Evolutionary conservation across 2,329 filamentous ascomycete genomes (phyloP).

Genomic region (Alternaria triticina): DNA sequence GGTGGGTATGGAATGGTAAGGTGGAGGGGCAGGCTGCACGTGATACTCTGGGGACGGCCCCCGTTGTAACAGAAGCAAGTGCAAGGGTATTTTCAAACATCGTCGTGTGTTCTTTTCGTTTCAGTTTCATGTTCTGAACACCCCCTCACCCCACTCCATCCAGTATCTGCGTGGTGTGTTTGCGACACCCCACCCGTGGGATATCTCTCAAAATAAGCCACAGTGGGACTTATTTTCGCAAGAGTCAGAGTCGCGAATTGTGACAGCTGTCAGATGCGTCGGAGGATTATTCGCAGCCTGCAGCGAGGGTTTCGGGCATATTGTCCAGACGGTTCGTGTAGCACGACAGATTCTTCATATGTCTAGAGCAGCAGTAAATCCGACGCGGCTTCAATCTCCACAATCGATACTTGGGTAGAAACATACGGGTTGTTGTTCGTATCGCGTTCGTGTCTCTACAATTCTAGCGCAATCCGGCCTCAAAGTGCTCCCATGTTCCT

Average conservation of each 20-base stretch:
- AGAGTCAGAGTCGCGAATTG: not conserved
- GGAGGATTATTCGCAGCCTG: not conserved
- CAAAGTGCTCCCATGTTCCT: not conserved
- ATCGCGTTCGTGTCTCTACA: not conserved
- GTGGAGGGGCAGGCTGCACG: not conserved
- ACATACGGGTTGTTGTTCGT: not conserved
- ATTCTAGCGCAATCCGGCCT: not conserved
- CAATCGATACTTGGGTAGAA: not conserved
- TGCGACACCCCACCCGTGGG: not conserved
- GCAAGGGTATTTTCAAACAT: not conserved
- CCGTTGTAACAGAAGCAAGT: not conserved
- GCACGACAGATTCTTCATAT: not conserved
- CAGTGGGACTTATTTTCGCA: not conserved
- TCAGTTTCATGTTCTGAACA: not conserved
- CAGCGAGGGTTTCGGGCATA: not conserved
- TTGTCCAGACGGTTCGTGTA: not conserved
- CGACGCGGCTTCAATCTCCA: not conserved
- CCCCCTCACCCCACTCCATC: not conserved
- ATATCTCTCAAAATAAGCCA: not conserved
- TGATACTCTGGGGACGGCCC: not conserved
- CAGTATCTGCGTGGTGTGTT: not conserved
- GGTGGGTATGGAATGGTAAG: not conserved
- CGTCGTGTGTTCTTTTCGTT: not conserved
- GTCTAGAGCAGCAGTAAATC: not conserved
- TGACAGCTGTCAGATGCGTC: not conserved